Evolutionary conservation across 164 flowering plant genomes (phyloP).

Genomic region (Dillenia turbinata): DNA sequence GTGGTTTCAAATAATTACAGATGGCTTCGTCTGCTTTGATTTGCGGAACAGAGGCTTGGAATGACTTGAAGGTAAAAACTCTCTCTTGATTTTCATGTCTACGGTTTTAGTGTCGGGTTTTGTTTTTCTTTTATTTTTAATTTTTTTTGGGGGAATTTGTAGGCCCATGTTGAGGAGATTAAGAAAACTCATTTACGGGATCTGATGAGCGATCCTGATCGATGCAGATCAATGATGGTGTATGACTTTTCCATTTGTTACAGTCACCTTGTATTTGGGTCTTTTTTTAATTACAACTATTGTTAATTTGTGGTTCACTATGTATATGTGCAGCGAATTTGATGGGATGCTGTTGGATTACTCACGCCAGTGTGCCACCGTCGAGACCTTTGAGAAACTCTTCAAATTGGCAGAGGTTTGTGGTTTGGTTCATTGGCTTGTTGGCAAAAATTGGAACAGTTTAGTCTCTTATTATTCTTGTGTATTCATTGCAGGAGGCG

Average conservation of each 20-base stretch:
- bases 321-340: slow-evolving; percentile 46
- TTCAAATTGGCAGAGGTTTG: slow-evolving; percentile 69
- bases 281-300: background rate
- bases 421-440: background rate
- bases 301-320: background rate
- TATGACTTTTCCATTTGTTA: slow-evolving; percentile 18
- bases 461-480: background rate
- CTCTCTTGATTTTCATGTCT: no score
- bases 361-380: slow-evolving; percentile 67
- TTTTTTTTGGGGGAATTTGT: slow-evolving; percentile 35
- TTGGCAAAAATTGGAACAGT: background rate
- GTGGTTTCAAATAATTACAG: background rate
- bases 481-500: slow-evolving; percentile 57
- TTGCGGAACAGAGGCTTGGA: slow-evolving; percentile 55
- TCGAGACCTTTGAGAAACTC: slow-evolving; percentile 68
- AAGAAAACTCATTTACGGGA: slow-evolving; percentile 79
- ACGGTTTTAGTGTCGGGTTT: no score
- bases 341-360: slow-evolving; percentile 86
- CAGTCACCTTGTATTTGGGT: background rate
- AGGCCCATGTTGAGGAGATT: slow-evolving; percentile 77
- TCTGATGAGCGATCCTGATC: slow-evolving; percentile 58
- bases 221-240: slow-evolving; percentile 77
- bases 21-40: slow-evolving; percentile 48
- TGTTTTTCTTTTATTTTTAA: no score
- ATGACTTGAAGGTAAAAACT: slow-evolving; percentile 46